Conservation (phyloP, 805 yeast species). For the Candida broadrunensis region DNA sequence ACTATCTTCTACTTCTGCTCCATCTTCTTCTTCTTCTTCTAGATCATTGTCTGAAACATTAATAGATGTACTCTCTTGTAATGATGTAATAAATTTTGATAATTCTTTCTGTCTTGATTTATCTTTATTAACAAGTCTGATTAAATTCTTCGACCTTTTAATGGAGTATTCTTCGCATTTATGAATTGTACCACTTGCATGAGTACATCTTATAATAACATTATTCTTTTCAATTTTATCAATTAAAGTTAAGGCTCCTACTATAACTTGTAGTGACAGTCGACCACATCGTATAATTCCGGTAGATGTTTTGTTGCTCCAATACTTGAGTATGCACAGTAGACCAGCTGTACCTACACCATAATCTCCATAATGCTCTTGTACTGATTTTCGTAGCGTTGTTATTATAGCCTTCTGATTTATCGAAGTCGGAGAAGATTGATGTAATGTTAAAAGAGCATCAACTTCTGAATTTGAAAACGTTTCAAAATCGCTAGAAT, state of each 20-base stretch:
- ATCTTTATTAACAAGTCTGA: conserved; percentile 17
- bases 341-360: conserved; percentile 67
- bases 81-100: background rate
- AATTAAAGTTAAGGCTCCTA: conserved; percentile 65
- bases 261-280: conserved; percentile 55
- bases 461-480: conserved; percentile 30
- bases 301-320: conserved; percentile 74
- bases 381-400: conserved; percentile 54
- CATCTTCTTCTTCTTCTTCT: background rate
- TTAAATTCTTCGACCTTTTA: conserved; percentile 36
- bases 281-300: conserved; percentile 81
- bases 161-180: conserved; percentile 76
- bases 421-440: conserved; percentile 46
- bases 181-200: conserved; percentile 83
- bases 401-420: conserved; percentile 49
- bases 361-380: conserved; percentile 70
- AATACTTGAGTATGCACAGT: conserved; percentile 69
- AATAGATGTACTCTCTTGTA: background rate
- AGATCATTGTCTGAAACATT: background rate
- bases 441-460: conserved; percentile 47
- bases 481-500: conserved; percentile 12
- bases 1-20: background rate
- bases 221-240: conserved; percentile 46
- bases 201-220: conserved; percentile 58
- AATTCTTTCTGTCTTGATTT: background rate